Evolutionary conservation across 225 moss, liverwort and hornwort genomes (phyloP), one percentile per base, ranked within the genome.

Genomic region (Pleurozium schreberi): DNA sequence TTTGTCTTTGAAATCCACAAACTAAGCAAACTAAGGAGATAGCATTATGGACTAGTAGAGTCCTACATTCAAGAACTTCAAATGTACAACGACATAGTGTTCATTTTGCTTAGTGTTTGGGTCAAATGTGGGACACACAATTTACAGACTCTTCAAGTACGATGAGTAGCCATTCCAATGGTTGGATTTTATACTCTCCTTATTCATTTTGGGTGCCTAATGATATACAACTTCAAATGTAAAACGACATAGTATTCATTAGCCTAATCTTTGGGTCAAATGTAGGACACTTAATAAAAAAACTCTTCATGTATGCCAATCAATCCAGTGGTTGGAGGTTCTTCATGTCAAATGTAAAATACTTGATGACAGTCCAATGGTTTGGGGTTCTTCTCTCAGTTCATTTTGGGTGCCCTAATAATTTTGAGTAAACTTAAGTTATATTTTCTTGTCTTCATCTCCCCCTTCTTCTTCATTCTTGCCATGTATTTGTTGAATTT

Each of bases 31-130:
- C n/a, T 38, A n/a, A 79, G 1, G 57, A 26, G 17, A 57, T 11
- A 7, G 1, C 0, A 26, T 1, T 57, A 0, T 11, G 0, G 14
- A 14, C 1, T 34, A 75, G 8, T n/a, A n/a, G n/a, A 52, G 2
- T 14, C 5, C 14, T 52, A 14, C 22, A 36, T 22, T 52, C 22
- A 34, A 0, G 4, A 50, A 34, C 47, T 21, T 50, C 78, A 55
- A 38, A 38, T 25, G 16, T 38, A 25, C 0, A 25, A 38, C 6
- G 0, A 16, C 9, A 6, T 2, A 9, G 1, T 74, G 18, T 0
- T 38, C 53, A 77, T 23, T 23, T 2, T 77, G 2, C 52, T 0
- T 53, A 1, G 5, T 53, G 6, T 53, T 77, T 2, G 0, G 1
- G 1, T 53, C 14, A 14, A 76, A 49, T 36, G 33, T 76, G 5